These are phyloP conservation scores for Epichloe elymi DNA, from an alignment of 2,329 filamentous ascomycete species.

Conservation along the genomic window DNA sequence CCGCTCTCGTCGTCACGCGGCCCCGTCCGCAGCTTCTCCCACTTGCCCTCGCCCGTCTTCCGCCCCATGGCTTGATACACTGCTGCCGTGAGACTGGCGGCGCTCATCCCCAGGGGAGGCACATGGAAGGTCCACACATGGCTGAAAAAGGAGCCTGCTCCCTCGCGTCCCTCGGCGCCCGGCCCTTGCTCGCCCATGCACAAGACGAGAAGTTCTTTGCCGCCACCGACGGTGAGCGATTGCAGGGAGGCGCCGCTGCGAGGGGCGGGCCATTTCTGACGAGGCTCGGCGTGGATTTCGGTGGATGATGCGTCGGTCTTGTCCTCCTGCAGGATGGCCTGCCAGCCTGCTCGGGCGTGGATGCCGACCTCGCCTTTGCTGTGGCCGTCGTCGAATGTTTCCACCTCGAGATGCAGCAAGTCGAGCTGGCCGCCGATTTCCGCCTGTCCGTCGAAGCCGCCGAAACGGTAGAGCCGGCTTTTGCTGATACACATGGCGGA, in stretches of 20 bases:
- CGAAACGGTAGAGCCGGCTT: conserved; percentile 61
- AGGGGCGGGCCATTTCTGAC: conserved; percentile 34
- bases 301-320: conserved; percentile 19
- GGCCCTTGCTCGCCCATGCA: conserved; percentile 44
- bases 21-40: conserved; percentile 34
- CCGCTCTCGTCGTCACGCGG: conserved; percentile 41
- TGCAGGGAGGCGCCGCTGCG: conserved; percentile 42
- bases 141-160: conserved; percentile 39
- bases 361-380: conserved; percentile 37
- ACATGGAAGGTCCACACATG: conserved; percentile 55
- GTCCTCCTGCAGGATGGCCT: conserved; percentile 32
- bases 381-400: conserved; percentile 38
- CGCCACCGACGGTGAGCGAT: conserved; percentile 43
- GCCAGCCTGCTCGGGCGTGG: conserved; percentile 39
- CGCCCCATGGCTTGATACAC: conserved; percentile 38
- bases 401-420: conserved; percentile 44
- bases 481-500: conserved; percentile 51
- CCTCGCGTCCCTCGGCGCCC: conserved; percentile 34
- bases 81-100: conserved; percentile 43
- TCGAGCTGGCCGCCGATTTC: conserved; percentile 64
- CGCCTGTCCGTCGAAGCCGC: conserved; percentile 59
- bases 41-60: conserved; percentile 44
- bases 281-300: conserved; percentile 21
- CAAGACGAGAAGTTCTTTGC: conserved; percentile 49
- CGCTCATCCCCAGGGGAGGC: conserved; percentile 39